A percentile compares a stretch with the other conserved stretches of the same genome.
Evolutionary conservation across 495 filamentous ascomycete species (phyloP).

Genomic region (Letharia columbiana): DNA sequence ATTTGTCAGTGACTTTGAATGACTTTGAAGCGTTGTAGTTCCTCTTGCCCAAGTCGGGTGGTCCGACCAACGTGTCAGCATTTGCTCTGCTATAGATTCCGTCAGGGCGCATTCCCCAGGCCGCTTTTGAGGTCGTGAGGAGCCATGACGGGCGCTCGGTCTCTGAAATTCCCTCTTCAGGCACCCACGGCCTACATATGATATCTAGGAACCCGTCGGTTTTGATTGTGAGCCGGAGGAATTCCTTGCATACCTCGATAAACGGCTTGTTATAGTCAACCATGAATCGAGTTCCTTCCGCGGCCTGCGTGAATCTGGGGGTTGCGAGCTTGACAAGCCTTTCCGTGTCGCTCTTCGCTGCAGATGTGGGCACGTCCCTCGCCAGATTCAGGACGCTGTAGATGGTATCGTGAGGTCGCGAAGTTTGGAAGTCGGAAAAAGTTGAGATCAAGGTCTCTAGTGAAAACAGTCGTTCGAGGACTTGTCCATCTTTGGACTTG

Average conservation of each 20-base stretch:
- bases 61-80: conserved; percentile 26
- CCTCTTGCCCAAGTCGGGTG: conserved; percentile 14
- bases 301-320: not conserved
- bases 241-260: conserved; percentile 24
- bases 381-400: conserved; percentile 27
- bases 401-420: conserved; percentile 24
- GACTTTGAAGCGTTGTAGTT: conserved; percentile 18
- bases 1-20: conserved; percentile 19
- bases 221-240: conserved; percentile 22
- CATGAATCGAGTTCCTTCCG: conserved; percentile 5
- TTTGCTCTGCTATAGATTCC: conserved; percentile 21
- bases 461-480: conserved; percentile 15
- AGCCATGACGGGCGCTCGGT: conserved; percentile 23
- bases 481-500: conserved; percentile 8
- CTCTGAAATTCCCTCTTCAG: conserved; percentile 9
- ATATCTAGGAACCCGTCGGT: conserved; percentile 26
- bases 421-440: conserved; percentile 25
- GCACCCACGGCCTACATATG: conserved; percentile 30
- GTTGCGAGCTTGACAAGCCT: not conserved
- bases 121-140: conserved; percentile 11
- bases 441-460: conserved; percentile 28
- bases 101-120: conserved; percentile 18
- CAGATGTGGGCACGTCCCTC: conserved; percentile 16
- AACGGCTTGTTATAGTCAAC: conserved; percentile 20
- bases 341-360: conserved; percentile 4